Base-by-base conservation (phyloP, 139 green algal species). In the Prasinococcaceae sp. region DNA sequence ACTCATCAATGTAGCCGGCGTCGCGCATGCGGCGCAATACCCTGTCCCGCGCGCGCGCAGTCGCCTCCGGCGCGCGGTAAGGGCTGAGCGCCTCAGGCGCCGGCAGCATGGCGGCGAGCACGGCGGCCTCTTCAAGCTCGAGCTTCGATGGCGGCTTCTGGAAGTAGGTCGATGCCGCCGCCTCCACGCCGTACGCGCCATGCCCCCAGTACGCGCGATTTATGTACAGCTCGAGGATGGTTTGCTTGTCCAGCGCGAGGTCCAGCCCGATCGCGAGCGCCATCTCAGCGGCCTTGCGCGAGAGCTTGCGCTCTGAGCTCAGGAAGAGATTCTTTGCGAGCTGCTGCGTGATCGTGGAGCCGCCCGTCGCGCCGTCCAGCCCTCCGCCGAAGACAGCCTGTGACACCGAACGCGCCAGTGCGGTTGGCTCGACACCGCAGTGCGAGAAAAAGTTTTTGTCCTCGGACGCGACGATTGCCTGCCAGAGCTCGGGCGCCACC, bases 331-430 rank as follows among this genome's bases (percentile, higher is more conserved):
- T 70, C 55, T 70, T 46, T 32, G 73, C 59, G 30, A 74, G 55
- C 54, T 79, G 73, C 58, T 81, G 73, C 17, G 73, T 81, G 55
- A 81, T 75, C 8, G 73, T 81, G 27, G 54, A 72, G 10, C 73
- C 73, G 23, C 73, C 73, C 3, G 71, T 71, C 25, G 23, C 26
- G n/a, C 30, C 20, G 3, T 65, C 73, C 2, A 74, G 25, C 9
- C 59, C n/a, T n/a, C n/a, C n/a, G n/a, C n/a, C 65, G 4, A 74
- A 3, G 0, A 80, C 24, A 24, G 70, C 70, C 6, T 69, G 56
- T 4, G 50, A 39, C n/a, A n/a, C n/a, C n/a, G n/a, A n/a, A n/a
- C n/a, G n/a, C n/a, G n/a, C n/a, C n/a, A 79, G 9, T 1, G 71
- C 71, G 1, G 36, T 27, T 10, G 63, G 20, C 53, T 81, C 73